Evolutionary conservation across 345 rosid genomes (phyloP), one percentile per base, ranked within the genome.

Genomic region (Noccaea bulbosa): DNA sequence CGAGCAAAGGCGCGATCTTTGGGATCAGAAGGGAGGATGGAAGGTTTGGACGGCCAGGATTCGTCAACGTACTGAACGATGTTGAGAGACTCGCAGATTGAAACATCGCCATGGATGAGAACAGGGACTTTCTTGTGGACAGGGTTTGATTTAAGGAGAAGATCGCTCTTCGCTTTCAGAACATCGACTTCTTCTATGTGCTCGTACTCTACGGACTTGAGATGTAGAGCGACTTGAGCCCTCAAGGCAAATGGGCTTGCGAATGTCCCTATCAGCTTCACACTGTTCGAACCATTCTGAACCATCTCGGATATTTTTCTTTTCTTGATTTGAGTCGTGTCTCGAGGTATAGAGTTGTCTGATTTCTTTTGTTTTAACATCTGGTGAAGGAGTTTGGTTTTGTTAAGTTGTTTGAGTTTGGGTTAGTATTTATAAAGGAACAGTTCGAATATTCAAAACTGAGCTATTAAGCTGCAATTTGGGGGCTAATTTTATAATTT

Each of bases 111-210:
- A 10, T 91, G 90, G 65, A 91, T 78, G 1, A 91, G 86, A 47
- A 88, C 91, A 1, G 96, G 95, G 43, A 91, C 78, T 82, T 91
- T 91, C 85, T 88, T 91, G 82, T 91, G 83, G 43, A 91, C 82
- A 4, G 97, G 96, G 57, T 91, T 91, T 2, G 84, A 80, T 79
- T 83, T 65, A 43, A 91, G 71, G 39, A 91, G 93, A 43, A 91
- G 91, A 41, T 86, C 83, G 65, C 91, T 86, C 77, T 90, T 90
- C 0, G 71, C 55, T 0, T 69, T 76, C 17, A 69, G 34, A 55
- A 69, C 70, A 54, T 76, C 75, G 0, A 46, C 10, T 76, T 69
- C 75, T 54, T 76, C 75, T 2, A 69, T 6, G 46, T 76, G 69
- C 52, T 70, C 71, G 12, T 76, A 57, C 40, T 69, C 71, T 33